A percentile compares a stretch with the other conserved stretches of the same genome.
phyloP scores from a whole-genome alignment of 495 filamentous ascomycete genomes.

The Acidiella bohemica region DNA sequence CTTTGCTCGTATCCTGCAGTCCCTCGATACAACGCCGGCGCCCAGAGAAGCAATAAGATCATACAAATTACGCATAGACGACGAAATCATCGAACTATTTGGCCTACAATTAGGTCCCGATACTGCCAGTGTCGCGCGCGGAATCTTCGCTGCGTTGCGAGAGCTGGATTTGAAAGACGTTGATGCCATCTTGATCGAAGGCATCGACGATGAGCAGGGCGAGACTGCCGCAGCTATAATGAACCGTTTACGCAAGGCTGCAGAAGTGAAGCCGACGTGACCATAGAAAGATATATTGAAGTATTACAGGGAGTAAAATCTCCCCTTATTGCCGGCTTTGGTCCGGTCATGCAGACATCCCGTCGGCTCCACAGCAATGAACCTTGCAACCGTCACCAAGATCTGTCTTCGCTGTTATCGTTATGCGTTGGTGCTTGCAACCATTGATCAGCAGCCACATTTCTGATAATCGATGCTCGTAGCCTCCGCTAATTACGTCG shows the following conservation, averaged over 20 bases:
- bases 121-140: constrained; percentile 61
- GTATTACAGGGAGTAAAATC: too few species aligned
- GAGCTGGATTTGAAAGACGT: constrained; percentile 68
- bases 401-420: too few species aligned
- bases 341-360: too few species aligned
- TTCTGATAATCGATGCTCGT: too few species aligned
- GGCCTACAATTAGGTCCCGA: constrained; percentile 55
- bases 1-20: neutral
- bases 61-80: neutral
- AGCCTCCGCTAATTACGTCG: too few species aligned
- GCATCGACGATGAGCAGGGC: constrained; percentile 58
- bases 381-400: too few species aligned
- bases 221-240: constrained; percentile 88
- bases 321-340: too few species aligned
- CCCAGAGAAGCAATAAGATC: constrained; percentile 1
- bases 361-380: too few species aligned
- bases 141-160: constrained; percentile 73
- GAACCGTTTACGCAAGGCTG: constrained; percentile 88
- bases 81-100: constrained; percentile 11
- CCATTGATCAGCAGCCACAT: too few species aligned
- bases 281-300: too few species aligned
- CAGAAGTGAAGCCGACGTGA: constrained; percentile 33
- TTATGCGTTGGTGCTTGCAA: too few species aligned
- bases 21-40: neutral
- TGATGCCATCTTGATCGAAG: constrained; percentile 83